A percentile compares a stretch with the other conserved stretches of the same genome.
Conservation (phyloP, 257 asterid genomes). For the Gynochthodes officinalis region DNA sequence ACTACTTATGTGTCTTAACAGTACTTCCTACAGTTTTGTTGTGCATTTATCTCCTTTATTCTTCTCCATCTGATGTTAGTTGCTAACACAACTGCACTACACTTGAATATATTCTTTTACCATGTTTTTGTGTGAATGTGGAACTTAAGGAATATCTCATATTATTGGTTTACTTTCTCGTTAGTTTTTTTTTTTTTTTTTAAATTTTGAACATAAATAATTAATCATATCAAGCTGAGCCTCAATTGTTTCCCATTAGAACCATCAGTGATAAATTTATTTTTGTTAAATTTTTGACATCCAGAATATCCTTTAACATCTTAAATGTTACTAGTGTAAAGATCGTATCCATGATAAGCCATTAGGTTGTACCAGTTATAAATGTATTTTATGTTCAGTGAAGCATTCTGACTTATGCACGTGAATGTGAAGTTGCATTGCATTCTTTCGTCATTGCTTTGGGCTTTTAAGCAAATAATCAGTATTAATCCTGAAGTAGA, state of each 20-base stretch:
- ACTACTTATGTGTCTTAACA: slow-evolving; percentile 5
- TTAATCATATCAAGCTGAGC: not conserved
- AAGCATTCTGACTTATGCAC: not conserved
- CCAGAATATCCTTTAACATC: not conserved
- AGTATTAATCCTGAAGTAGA: not conserved
- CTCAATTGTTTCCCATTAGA: not conserved
- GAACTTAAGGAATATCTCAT: not conserved
- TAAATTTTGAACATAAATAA: not conserved
- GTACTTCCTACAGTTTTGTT: not conserved
- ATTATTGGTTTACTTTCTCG: not conserved
- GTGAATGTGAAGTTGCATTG: not conserved
- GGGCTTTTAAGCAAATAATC: not conserved
- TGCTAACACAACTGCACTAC: not conserved
- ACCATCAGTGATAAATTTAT: not conserved
- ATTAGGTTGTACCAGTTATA: not conserved
- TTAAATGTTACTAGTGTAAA: not conserved
- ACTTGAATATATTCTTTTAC: not conserved
- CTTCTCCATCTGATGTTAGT: not conserved
- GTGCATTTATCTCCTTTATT: too few relatives aligned
- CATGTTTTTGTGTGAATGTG: not conserved
- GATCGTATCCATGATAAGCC: not conserved
- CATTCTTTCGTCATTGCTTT: too few relatives aligned
- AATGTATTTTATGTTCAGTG: not conserved
- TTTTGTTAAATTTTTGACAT: not conserved
- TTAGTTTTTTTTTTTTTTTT: not conserved